Base-by-base conservation (phyloP, 164 flowering plant genomes). In the Protea cynaroides region DNA sequence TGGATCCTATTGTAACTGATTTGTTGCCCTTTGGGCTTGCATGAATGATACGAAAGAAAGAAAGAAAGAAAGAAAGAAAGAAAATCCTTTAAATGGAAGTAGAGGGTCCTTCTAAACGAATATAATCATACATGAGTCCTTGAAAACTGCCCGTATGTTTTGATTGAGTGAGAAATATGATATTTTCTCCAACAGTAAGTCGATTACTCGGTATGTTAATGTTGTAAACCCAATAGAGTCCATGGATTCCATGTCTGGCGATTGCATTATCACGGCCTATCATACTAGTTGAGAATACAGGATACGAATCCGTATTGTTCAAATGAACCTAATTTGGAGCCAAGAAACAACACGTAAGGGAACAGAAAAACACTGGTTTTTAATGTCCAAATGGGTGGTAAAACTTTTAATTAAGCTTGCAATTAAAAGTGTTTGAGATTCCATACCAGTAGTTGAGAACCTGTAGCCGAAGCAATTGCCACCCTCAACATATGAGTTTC, bases 241-340 rank as follows among this genome's bases (percentile, higher is more conserved):
- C 96, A 66, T 89, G 96, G 40, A 84, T 85, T 19, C 93, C 91
- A 72, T 85, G 96, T 38, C 96, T 77, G 0, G 87, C 84, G 1
- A 87, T 83, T 0, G 91, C 19, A 59, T 89, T 89, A 72, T 89
- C 93, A 24, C 70, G 73, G 13, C 96, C 96, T 18, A 89, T 78
- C 23, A 62, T 18, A 17, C 86, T 89, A 14, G 74, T 80, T 18
- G 85, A 34, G 52, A 83, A 89, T 3, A 77, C 69, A 3, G 83
- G 83, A n/a, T 75, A 71, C 19, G 70, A 58, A 19, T 49, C 51
- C 24, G 50, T 52, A 17, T 77, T 72, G 23, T 79, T 80, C 14
- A 79, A 34, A 47, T 79, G 73, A 11, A 82, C 77, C 82, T n/a
- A n/a, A n/a, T n/a, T 80, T 13, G n/a, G 37, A 23, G 8, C 15